A percentile compares a stretch with the other conserved stretches of the same genome.
Evolutionary conservation across 208 protist genomes (phyloP).

Genomic region (Vickermania ingenoplastis): DNA sequence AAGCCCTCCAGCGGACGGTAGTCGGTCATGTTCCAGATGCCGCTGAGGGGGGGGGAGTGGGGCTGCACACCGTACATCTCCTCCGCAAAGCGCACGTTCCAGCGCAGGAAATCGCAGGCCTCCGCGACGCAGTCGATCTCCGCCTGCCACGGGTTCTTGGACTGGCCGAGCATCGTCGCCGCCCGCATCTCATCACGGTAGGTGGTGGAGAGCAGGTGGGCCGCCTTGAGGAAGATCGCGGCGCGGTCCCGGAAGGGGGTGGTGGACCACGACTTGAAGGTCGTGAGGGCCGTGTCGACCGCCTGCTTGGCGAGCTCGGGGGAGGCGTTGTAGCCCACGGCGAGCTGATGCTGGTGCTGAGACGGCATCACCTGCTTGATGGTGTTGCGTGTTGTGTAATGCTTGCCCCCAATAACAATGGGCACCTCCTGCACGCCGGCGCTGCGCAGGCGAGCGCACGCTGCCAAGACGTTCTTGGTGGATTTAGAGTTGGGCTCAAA

Average conservation of each 20-base stretch:
- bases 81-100: constrained; percentile 92
- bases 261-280: constrained; percentile 62
- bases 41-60: constrained; percentile 41
- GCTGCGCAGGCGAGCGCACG: constrained; percentile 52
- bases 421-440: constrained; percentile 66
- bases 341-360: constrained; percentile 70
- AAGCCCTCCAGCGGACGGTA: constrained; percentile 97
- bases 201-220: constrained; percentile 82
- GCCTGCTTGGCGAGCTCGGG: constrained; percentile 81
- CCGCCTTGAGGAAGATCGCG: constrained; percentile 92
- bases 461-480: constrained; percentile 40
- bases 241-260: constrained; percentile 86
- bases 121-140: constrained; percentile 96
- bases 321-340: constrained; percentile 77
- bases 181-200: constrained; percentile 84
- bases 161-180: constrained; percentile 94
- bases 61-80: constrained; percentile 89
- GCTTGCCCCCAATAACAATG: constrained; percentile 85
- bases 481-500: constrained; percentile 73
- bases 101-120: constrained; percentile 94
- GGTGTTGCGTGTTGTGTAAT: constrained; percentile 61
- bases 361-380: constrained; percentile 63
- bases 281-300: constrained; percentile 75
- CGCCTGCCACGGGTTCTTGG: constrained; percentile 96
- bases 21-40: constrained; percentile 92